Evolutionary conservation across 306 rosid species (phyloP), one percentile per base, ranked within the genome.

Genomic region (Cucurbita maxima): DNA sequence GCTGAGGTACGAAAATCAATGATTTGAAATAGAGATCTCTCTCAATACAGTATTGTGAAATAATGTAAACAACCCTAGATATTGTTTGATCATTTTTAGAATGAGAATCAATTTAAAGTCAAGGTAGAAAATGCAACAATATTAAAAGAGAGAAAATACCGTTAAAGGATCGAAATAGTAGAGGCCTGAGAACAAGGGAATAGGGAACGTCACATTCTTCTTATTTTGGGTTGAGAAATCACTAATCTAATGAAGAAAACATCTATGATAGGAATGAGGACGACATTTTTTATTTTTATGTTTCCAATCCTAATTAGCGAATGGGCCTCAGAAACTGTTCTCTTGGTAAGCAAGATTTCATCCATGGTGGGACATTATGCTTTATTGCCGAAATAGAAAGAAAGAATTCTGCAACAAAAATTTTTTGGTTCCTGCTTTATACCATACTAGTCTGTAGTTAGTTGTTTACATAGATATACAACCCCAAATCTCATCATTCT

Each of bases 1-100:
- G 87, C 87, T 51, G 83, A 81, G 87, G 87, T 81, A 81, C 37
- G 45, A 14, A 70, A 48, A 15, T 48, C 74, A 50, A 34, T 50
- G 57, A 45, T 68, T 48, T 68, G 55, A 47, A 20, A 22, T 45
- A 25, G 22, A 6, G 12, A 12, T 45, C 16, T 63, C 14, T 63
- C 30, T 41, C 34, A 59, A 13, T 59, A 34, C 36, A n/a, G 36
- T 18, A 40, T 62, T 37, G 13, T 69, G 58, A 68, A 68, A 68
- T 47, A 45, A 68, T 43, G 30, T 45, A 13, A 67, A 67, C 55
- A 44, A 43, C 15, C 56, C 47, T 22, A 6, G 12, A 5, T 45
- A 68, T 68, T 30, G 12, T 30, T 25, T 69, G 41, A 41, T 20
- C 5, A 1, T 43, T 9, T 44, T 44, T 43, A 44, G 72, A 15